These are phyloP conservation scores for Penicillium cinerascens DNA, from an alignment of 495 filamentous ascomycete genomes.

Conservation along the genomic window DNA sequence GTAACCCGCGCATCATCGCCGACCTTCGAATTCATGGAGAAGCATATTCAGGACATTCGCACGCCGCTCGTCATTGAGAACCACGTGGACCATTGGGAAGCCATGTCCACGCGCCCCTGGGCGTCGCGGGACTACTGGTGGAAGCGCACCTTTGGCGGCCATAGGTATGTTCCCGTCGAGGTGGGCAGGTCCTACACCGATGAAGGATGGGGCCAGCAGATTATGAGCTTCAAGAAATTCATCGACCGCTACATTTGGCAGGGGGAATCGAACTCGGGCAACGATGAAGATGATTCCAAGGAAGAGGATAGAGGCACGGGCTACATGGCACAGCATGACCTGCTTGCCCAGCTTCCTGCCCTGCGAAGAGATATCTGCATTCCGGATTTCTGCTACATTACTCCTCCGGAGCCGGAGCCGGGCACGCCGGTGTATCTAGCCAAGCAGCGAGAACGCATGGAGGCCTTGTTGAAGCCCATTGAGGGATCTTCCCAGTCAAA, in stretches of 20 bases:
- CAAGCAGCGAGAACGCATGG: slow-evolving; percentile 35
- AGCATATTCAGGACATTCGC: slow-evolving; percentile 49
- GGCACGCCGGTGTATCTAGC: slow-evolving; percentile 49
- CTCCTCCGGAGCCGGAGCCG: slow-evolving; percentile 46
- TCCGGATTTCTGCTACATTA: slow-evolving; percentile 83
- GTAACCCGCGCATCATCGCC: slow-evolving; percentile 36
- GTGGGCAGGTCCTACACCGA: slow-evolving; percentile 88
- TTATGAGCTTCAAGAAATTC: slow-evolving; percentile 75
- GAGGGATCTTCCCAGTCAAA: not conserved
- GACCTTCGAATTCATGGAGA: slow-evolving; percentile 62
- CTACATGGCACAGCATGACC: slow-evolving; percentile 89
- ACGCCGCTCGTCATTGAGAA: slow-evolving; percentile 70
- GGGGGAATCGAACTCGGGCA: slow-evolving; percentile 4
- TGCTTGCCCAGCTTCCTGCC: slow-evolving; percentile 77
- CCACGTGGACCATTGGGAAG: slow-evolving; percentile 71
- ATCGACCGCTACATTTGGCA: slow-evolving; percentile 55
- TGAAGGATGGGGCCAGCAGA: slow-evolving; percentile 77
- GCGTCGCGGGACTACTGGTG: slow-evolving; percentile 69
- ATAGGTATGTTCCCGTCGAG: slow-evolving; percentile 82
- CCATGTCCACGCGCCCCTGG: slow-evolving; percentile 67
- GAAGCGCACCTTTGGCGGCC: slow-evolving; percentile 68
- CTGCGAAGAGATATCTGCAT: slow-evolving; percentile 72
- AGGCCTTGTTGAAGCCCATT: slow-evolving; percentile 6
- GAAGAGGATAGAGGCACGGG: slow-evolving; percentile 37
- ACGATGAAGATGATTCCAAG: slow-evolving; percentile 6